Conservation (phyloP, 1,139 yeast species). For the Saccharomyces hybrid region DNA sequence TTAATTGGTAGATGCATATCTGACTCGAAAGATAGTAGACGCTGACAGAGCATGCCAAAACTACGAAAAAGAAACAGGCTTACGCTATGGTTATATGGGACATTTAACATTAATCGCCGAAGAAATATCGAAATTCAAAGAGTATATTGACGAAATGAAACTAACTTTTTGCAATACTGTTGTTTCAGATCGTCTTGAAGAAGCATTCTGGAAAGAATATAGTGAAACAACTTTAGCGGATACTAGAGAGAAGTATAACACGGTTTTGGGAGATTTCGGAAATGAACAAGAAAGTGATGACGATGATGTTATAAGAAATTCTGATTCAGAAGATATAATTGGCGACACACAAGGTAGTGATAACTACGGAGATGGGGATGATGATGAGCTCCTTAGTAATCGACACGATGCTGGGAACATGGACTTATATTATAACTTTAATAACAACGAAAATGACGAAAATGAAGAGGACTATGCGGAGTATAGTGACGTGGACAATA, state of each 20-base stretch:
- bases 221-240: slow-evolving; percentile 78
- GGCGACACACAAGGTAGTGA: slow-evolving; percentile 21
- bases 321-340: slow-evolving; percentile 23
- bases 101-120: slow-evolving; percentile 92
- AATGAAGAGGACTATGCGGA: slow-evolving; percentile 14
- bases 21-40: slow-evolving; percentile 71
- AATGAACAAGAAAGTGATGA: slow-evolving; percentile 25
- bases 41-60: slow-evolving; percentile 71
- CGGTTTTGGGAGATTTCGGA: slow-evolving; percentile 73
- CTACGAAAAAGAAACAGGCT: slow-evolving; percentile 48
- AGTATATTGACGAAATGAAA: slow-evolving; percentile 32
- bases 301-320: slow-evolving; percentile 23
- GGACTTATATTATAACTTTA: slow-evolving; percentile 12
- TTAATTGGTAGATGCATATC: slow-evolving; percentile 65
- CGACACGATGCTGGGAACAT: slow-evolving; percentile 26
- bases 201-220: slow-evolving; percentile 74
- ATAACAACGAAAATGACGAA: slow-evolving; percentile 14
- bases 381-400: slow-evolving; percentile 7
- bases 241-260: slow-evolving; percentile 88
- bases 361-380: slow-evolving; percentile 6
- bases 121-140: slow-evolving; percentile 84
- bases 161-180: slow-evolving; percentile 25
- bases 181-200: slow-evolving; percentile 27
- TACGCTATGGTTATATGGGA: slow-evolving; percentile 93
- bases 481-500: slow-evolving; percentile 11